Base-by-base conservation (phyloP, 768 basidiomycete species). In the Mycena albidolilacea region DNA sequence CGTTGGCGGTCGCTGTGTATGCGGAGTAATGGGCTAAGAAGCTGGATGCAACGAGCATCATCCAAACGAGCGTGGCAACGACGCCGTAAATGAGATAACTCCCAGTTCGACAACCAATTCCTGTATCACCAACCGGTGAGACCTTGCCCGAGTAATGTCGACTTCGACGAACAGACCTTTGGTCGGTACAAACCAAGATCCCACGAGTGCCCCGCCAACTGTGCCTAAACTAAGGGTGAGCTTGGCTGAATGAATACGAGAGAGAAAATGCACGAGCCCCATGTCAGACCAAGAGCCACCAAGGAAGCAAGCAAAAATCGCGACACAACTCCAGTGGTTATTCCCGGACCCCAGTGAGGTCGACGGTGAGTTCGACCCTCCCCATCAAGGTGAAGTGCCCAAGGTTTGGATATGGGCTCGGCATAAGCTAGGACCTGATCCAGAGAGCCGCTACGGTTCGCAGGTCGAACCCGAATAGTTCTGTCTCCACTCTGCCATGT, bases 61-160 rank as follows among this genome's bases (percentile, higher is more conserved):
- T 63, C 83, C 83, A 83, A 38, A 81, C 72, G n/a, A 82, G 12
- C 3, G 84, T 84, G 0, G 84, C 81, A 1, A 81, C 38, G 5
- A 70, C 43, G 10, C 78, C 83, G 64, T 83, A 84, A 6, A 82
- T 37, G 1, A 83, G 23, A 65, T 80, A 84, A 15, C 77, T 70
- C 0, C 76, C 80, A 12, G 80, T 80, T 8, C 81, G 80, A 66
- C 83, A 83, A 3, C 80, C 81, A 39, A 84, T 74, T 43, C 83
- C 82, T 82, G 50, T 0, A 63, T 59, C 23, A 30, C 3, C 14
- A 5, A 19, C 46, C 1, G 59, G 46, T 46, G 1, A 21, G 43
- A 10, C 30, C 21, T 12, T 14, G 21, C 10, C 7, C 38, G 3
- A 43, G 30, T 4, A 59, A 11, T 11, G 41, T 30, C 30, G 30